Percentiles rank a stretch among this genome's conserved stretches.
Conservation (phyloP, 2,329 filamentous ascomycete genomes). For the Pseudogymnoascus sp. region DNA sequence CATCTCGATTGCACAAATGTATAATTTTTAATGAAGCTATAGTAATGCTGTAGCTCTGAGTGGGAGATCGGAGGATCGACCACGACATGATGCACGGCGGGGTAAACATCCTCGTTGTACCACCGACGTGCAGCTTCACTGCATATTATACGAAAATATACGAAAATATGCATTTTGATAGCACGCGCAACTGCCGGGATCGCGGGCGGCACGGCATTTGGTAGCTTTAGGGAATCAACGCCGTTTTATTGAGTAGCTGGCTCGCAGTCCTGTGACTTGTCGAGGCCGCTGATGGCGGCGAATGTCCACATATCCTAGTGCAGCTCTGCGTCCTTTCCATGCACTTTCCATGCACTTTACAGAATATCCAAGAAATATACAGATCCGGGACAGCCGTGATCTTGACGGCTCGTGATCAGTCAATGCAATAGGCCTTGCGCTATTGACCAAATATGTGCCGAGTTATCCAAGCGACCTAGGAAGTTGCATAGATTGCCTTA, state of each 20-base stretch:
- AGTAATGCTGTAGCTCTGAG: not conserved
- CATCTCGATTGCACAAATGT: not conserved
- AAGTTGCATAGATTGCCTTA: not conserved
- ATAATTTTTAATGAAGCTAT: not conserved
- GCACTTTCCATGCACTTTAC: not conserved
- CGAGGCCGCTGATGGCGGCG: not conserved
- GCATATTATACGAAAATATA: not conserved
- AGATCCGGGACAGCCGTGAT: not conserved
- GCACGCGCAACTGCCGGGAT: not conserved
- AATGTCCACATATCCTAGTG: not conserved
- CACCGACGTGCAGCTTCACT: not conserved
- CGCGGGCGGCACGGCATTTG: not conserved
- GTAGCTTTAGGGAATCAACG: not conserved
- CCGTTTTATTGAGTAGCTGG: not conserved
- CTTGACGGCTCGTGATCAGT: not conserved
- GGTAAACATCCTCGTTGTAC: not conserved
- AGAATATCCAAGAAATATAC: not conserved
- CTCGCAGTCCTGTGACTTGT: not conserved
- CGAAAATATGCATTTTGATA: not conserved
- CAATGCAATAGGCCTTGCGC: not conserved
- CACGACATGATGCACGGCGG: not conserved
- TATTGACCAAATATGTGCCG: not conserved
- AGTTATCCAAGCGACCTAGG: not conserved
- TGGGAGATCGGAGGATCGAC: not conserved
- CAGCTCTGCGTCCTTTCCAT: not conserved